Evolutionary conservation across 2,329 filamentous ascomycete species (phyloP), one percentile per base, ranked within the genome.

Genomic region (Monilinia vaccinii-corymbosi): DNA sequence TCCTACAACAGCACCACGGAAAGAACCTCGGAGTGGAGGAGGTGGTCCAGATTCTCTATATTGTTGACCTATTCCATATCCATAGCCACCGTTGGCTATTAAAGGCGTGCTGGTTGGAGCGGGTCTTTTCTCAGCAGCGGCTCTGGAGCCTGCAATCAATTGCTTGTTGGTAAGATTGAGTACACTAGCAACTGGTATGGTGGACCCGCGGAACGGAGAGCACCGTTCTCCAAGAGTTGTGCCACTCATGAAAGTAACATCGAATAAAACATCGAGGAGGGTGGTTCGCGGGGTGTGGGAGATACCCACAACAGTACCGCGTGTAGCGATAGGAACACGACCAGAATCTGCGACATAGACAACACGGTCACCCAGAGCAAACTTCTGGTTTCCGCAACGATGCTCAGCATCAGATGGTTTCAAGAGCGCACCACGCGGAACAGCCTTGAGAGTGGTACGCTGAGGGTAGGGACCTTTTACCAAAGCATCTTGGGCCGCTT

Each of bases 371-470:
- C 94, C 94, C 36, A 99, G 81, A 59, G 75, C 75, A 74, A 97
- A 99, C 23, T 75, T 80, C 73, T 99, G 95, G 71, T 88, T 88
- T 60, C 89, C 86, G 45, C 97, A 83, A 57, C 92, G 87, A 72
- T 97, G 89, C 73, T 97, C 92, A n/a, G 92, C 92, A 74, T 99
- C 94, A 1, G 86, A 82, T n/a, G 95, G 95, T 71, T 96, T 96
- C 70, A 99, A 79, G 21, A 99, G 78, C 10, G 91, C 94, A 66
- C 86, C 87, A 56, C 95, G 86, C 53, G 94, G 94, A 48, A 97
- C 91, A 59, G 86, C 85, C 61, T 84, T 86, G 63, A 97, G 80
- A 69, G 84, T 88, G 77, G 87, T 89, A 56, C 82, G 78, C 44
- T 85, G 79, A 36, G 79, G 75, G 16, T 79, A 76, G 18, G 80